Percentiles rank a stretch among this genome's conserved stretches.
These are phyloP conservation scores for Podila epigama DNA, from an alignment of 192 early-diverging fungal genomes.

Conservation along the genomic window DNA sequence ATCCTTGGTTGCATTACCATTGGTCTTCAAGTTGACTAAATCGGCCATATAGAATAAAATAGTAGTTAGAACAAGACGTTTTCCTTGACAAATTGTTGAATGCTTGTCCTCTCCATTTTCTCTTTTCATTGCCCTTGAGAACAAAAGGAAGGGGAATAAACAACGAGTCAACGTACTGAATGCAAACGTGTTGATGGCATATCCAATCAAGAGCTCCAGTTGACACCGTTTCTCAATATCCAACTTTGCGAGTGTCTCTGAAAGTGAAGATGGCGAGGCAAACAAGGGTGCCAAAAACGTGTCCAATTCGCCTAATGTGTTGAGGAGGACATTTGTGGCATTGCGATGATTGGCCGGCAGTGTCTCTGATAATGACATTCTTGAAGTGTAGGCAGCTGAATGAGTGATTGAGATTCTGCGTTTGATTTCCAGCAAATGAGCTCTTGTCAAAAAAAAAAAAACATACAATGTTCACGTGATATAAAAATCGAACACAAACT, in stretches of 20 bases:
- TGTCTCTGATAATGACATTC: slow-evolving; percentile 4
- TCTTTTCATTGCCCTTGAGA: no score
- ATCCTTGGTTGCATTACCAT: slow-evolving; percentile 57
- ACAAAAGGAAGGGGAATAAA: neutral
- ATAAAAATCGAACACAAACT: no score
- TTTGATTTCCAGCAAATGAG: neutral
- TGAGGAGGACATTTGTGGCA: slow-evolving; percentile 29
- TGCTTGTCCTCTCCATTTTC: no score
- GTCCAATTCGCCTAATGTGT: slow-evolving; percentile 21
- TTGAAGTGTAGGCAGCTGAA: neutral
- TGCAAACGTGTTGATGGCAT: slow-evolving; percentile 61
- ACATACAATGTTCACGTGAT: no score
- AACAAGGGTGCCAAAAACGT: slow-evolving; percentile 24
- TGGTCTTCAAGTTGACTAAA: slow-evolving; percentile 62
- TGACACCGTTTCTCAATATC: slow-evolving; percentile 60
- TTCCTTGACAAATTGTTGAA: no score
- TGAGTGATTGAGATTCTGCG: neutral
- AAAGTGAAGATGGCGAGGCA: slow-evolving; percentile 26
- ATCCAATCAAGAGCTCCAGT: slow-evolving; percentile 61
- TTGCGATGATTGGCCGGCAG: slow-evolving; percentile 35
- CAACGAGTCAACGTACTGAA: slow-evolving; percentile 24
- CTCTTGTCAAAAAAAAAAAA: no score
- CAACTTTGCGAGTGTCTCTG: slow-evolving; percentile 54
- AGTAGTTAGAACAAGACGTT: no score
- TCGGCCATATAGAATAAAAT: slow-evolving; percentile 6